These are phyloP conservation scores for Erysimum cheiranthoides DNA, from an alignment of 345 rosid species.

Conservation along the genomic window DNA sequence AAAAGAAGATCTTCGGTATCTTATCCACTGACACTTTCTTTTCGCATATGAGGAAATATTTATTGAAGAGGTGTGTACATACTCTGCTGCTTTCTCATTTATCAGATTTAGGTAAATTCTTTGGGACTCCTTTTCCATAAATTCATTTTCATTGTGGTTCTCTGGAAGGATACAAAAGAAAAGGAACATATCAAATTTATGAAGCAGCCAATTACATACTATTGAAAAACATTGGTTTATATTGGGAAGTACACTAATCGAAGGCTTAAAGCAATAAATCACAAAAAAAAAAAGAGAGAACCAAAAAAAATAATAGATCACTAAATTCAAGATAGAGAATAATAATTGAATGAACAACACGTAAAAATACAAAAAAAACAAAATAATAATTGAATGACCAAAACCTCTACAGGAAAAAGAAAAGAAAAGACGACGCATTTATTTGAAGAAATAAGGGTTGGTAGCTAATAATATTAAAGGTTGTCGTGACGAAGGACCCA, in stretches of 20 bases:
- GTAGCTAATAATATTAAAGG: constrained; percentile 24
- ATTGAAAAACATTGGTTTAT: no score
- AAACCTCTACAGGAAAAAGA: neutral
- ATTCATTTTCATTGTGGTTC: neutral
- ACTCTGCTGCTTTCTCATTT: neutral
- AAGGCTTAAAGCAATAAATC: no score
- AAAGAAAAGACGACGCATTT: constrained; percentile 12
- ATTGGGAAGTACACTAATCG: no score
- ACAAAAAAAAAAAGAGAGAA: no score
- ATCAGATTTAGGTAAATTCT: neutral
- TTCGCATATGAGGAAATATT: neutral
- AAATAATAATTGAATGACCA: constrained; percentile 20
- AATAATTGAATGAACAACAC: no score
- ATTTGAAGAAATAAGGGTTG: neutral
- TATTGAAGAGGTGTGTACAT: neutral
- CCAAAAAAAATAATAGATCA: no score
- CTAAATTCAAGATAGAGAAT: no score
- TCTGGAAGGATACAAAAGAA: neutral
- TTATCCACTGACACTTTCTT: constrained; percentile 16
- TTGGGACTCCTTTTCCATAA: neutral
- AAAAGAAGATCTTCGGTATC: neutral
- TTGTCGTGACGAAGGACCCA: constrained; percentile 35
- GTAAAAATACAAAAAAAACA: neutral
- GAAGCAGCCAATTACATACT: no score
- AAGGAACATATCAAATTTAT: no score